phyloP scores from a whole-genome alignment of 2,329 filamentous ascomycete species.

The Stemphylium lycopersici region DNA sequence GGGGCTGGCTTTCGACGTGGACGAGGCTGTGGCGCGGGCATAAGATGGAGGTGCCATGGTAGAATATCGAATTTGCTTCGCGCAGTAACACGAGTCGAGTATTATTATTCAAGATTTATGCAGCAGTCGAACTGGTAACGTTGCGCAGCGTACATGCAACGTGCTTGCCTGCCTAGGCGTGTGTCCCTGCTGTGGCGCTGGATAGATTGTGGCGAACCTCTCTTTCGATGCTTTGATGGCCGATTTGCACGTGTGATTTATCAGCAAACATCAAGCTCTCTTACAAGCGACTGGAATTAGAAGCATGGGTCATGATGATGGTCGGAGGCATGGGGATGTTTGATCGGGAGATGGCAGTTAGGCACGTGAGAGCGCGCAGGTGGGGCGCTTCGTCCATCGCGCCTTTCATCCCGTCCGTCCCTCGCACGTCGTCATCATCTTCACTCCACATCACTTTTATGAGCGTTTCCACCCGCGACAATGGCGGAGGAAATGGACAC shows the following conservation, averaged over 20 bases:
- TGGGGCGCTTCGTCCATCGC: slow-evolving; percentile 25
- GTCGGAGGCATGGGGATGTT: not conserved
- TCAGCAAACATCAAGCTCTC: not conserved
- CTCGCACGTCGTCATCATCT: slow-evolving; percentile 10
- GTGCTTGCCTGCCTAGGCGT: not conserved
- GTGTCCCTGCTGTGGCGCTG: not conserved
- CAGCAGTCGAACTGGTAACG: not conserved
- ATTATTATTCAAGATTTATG: not conserved
- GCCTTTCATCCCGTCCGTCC: slow-evolving; percentile 2
- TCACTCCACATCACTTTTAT: slow-evolving; percentile 4
- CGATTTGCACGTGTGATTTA: not conserved
- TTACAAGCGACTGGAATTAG: not conserved
- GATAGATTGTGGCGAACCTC: not conserved
- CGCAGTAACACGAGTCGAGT: too few species aligned
- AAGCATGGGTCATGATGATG: not conserved
- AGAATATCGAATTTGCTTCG: not conserved
- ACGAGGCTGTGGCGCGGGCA: slow-evolving; percentile 26
- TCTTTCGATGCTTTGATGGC: not conserved
- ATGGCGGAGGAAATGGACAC: slow-evolving; percentile 44
- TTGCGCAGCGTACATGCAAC: not conserved
- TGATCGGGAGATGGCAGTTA: not conserved
- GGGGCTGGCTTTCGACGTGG: slow-evolving; percentile 11
- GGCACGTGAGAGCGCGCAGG: slow-evolving; percentile 29
- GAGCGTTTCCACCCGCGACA: not conserved
- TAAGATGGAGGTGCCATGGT: slow-evolving; percentile 28